Evolutionary conservation across 192 early-diverging fungal genomes (phyloP), one percentile per base, ranked within the genome.

Genomic region (Rhizoclosmatium globosum): DNA sequence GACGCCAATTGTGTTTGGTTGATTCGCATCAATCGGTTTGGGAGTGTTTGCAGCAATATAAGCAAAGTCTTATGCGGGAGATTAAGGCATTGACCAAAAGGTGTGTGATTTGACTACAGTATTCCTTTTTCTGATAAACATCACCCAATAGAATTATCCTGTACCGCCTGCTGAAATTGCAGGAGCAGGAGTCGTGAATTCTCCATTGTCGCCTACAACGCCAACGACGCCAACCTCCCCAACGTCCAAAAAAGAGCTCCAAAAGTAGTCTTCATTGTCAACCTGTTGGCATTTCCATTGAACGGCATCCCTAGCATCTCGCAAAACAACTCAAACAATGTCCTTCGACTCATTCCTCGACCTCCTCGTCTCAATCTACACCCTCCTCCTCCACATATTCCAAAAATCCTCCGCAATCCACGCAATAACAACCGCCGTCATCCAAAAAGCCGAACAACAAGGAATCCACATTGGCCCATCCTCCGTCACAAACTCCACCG

Each of bases 331-430:
- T 96, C 4, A 89, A 90, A 64, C 77, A 84, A 95, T 98, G 94
- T 92, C 93, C 2, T 93, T 97, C 79, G 91, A 94, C 58, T 85
- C 93, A 23, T 99, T 96, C 77, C 92, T 92, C 70, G 87, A 92
- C 38, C 87, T 95, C 82, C 79, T 98, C 2, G 76, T 93, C 4
- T 89, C 88, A 58, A 91, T 97, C 67, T 95, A 94, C 73, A 86
- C 91, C 3, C 86, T 92, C 17, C 81, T 97, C 41, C 81, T 98
- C 0, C 89, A 92, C 39, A 86, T 92, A 2, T 89, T 97, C 57
- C 89, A 94, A 70, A 87, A 94, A 43, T 84, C 92, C 23, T 83
- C 89, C 38, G 85, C 93, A 31, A 92, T 94, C 39, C 92, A 96
- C 70, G 91, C 93, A 7, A 79, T 94, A 3, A 87, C 95, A 2